A percentile compares a stretch with the other conserved stretches of the same genome.
phyloP scores from a whole-genome alignment of 768 basidiomycete species.

The Lactifluus echinatus region DNA sequence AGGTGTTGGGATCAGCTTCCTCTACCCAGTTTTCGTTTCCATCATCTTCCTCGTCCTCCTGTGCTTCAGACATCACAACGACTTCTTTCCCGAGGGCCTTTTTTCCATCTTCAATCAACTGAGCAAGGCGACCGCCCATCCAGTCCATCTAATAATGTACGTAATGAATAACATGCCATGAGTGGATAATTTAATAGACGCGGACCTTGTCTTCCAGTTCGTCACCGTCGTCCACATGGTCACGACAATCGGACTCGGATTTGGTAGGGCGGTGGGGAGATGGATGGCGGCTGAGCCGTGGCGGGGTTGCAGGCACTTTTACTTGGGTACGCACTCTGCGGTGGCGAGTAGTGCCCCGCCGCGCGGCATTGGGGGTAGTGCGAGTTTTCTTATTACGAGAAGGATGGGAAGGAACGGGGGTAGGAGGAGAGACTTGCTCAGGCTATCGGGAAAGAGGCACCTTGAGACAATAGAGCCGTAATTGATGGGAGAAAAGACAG shows the following conservation, averaged over 20 bases:
- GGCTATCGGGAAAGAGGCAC: neutral
- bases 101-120: constrained; percentile 72
- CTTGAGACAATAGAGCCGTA: neutral
- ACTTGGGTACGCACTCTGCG: constrained; percentile 29
- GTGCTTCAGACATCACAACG: constrained; percentile 64
- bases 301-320: constrained; percentile 5
- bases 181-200: neutral
- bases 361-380: constrained; percentile 26
- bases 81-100: constrained; percentile 69
- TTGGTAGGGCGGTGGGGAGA: constrained; percentile 23
- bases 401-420: constrained; percentile 32
- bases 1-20: constrained; percentile 32
- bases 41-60: constrained; percentile 72
- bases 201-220: constrained; percentile 17
- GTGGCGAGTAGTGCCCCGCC: constrained; percentile 32
- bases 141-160: constrained; percentile 62
- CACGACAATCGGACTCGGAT: constrained; percentile 38
- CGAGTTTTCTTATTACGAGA: constrained; percentile 33
- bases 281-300: constrained; percentile 24
- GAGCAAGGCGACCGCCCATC: constrained; percentile 62
- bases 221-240: constrained; percentile 4
- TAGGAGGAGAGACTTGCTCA: constrained; percentile 20
- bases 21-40: constrained; percentile 71
- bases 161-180: neutral
- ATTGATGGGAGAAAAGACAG: neutral